Conservation (phyloP, 306 rosid species). For the Inga oerstediana region DNA sequence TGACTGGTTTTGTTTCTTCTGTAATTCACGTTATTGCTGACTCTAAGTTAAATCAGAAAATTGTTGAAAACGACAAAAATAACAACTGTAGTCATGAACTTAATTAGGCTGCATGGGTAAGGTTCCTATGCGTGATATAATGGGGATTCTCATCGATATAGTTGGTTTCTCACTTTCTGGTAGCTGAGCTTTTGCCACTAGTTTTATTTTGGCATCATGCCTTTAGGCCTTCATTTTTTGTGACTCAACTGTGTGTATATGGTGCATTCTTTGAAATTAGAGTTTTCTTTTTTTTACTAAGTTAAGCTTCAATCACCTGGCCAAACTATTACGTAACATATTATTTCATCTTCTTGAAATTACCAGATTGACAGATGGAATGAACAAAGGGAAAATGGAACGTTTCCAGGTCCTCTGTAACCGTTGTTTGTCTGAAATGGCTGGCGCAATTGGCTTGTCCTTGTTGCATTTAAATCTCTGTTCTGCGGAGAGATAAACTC, state of each 20-base stretch:
- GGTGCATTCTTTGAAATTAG: not conserved
- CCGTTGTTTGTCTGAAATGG: slow-evolving; percentile 31
- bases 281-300: not conserved
- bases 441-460: slow-evolving; percentile 30
- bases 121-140: not conserved
- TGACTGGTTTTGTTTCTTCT: not conserved
- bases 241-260: not conserved
- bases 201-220: not conserved
- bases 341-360: not conserved
- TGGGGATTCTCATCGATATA: not conserved
- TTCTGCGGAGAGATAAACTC: slow-evolving; percentile 48
- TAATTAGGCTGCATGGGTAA: not conserved
- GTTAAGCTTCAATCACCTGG: not conserved
- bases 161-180: not conserved
- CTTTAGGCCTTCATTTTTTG: not conserved
- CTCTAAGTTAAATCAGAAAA: not conserved
- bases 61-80: not conserved
- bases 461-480: slow-evolving; percentile 37
- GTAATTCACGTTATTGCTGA: not conserved
- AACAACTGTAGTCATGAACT: not conserved
- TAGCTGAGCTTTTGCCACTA: not conserved
- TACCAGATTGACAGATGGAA: slow-evolving; percentile 91
- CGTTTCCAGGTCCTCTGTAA: slow-evolving; percentile 97
- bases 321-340: not conserved
- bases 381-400: slow-evolving; percentile 96